phyloP scores from a whole-genome alignment of 148 eudicot genomes.

The Fagopyrum esculentum region DNA sequence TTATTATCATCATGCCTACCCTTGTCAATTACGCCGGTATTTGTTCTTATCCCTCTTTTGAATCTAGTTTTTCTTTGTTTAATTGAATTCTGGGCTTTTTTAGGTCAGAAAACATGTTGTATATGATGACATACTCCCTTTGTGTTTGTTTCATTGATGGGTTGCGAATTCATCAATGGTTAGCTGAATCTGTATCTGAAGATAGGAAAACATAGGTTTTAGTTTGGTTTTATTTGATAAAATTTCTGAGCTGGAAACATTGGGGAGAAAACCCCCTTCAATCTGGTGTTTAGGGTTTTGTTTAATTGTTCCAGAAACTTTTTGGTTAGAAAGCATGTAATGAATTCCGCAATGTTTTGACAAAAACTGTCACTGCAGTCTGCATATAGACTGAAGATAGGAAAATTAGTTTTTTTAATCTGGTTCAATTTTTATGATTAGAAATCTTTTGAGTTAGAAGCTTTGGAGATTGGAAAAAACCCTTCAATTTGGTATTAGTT shows the following conservation, averaged over 20 bases:
- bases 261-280: neutral
- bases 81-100: neutral
- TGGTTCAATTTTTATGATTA: neutral
- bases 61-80: neutral
- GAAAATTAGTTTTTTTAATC: neutral
- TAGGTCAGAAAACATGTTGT: neutral
- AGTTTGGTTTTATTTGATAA: neutral
- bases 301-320: neutral
- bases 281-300: neutral
- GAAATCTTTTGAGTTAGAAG: neutral
- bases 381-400: neutral
- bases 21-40: slow-evolving; percentile 75
- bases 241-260: neutral
- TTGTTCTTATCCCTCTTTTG: slow-evolving; percentile 17
- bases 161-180: neutral
- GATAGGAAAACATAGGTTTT: neutral
- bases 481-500: neutral
- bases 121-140: neutral
- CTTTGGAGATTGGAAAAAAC: neutral
- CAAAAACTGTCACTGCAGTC: too few species aligned
- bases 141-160: neutral
- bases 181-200: neutral
- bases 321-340: too few species aligned
- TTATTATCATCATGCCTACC: slow-evolving; percentile 59
- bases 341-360: too few species aligned